phyloP scores from a whole-genome alignment of 164 flowering plant species.

The Annona squamosa region DNA sequence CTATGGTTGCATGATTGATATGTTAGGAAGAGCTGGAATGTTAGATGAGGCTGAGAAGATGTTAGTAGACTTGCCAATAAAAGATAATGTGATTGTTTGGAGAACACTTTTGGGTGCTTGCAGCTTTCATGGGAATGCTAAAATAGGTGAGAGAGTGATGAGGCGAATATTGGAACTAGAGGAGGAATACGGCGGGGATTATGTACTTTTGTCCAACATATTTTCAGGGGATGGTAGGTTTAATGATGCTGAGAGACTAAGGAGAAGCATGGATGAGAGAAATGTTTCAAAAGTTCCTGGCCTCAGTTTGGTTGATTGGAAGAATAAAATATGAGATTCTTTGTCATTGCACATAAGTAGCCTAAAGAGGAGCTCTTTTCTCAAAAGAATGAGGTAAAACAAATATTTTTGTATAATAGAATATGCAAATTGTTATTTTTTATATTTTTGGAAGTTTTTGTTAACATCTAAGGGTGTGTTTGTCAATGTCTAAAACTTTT shows the following conservation, averaged over 20 bases:
- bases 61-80: conserved; percentile 15
- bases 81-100: conserved; percentile 18
- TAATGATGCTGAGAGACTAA: conserved; percentile 18
- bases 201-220: conserved; percentile 23
- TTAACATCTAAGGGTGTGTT: too few species aligned
- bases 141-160: conserved; percentile 18
- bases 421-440: too few species aligned
- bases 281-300: conserved; percentile 18
- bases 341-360: too few species aligned
- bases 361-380: too few species aligned
- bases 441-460: too few species aligned
- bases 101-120: conserved; percentile 27
- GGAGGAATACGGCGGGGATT: conserved; percentile 16
- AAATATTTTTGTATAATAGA: too few species aligned
- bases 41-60: conserved; percentile 23
- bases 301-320: conserved; percentile 13
- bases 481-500: too few species aligned
- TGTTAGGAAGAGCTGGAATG: conserved; percentile 27
- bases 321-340: neutral
- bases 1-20: conserved; percentile 23
- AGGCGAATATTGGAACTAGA: conserved; percentile 13
- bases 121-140: conserved; percentile 20
- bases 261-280: conserved; percentile 16
- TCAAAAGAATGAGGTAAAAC: too few species aligned
- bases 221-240: conserved; percentile 20